These are phyloP conservation scores for Pichia nakasei DNA, from an alignment of 805 yeast species.

Conservation along the genomic window DNA sequence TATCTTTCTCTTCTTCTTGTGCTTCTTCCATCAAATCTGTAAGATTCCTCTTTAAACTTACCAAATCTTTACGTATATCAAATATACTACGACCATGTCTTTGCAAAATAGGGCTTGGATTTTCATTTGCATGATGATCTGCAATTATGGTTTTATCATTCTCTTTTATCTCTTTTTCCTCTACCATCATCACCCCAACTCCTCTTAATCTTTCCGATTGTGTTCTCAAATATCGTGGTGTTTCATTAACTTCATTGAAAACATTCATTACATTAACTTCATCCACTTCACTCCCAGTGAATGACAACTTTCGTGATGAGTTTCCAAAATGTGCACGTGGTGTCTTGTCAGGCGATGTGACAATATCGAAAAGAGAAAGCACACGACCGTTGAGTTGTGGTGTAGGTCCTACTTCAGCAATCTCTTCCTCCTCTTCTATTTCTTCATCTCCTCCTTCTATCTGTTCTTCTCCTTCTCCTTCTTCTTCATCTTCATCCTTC, in stretches of 20 bases:
- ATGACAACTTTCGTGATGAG: not conserved
- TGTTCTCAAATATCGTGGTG: slow-evolving; percentile 18
- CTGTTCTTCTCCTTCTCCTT: not conserved
- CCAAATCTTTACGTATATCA: slow-evolving; percentile 7
- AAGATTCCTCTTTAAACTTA: slow-evolving; percentile 5
- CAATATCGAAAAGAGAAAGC: slow-evolving; percentile 59
- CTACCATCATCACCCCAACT: not conserved
- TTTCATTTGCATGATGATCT: not conserved
- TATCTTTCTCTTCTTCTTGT: not conserved
- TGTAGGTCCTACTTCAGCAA: slow-evolving; percentile 65
- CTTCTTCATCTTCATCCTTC: not conserved
- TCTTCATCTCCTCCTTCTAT: not conserved
- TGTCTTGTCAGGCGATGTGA: slow-evolving; percentile 13
- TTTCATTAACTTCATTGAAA: slow-evolving; percentile 9
- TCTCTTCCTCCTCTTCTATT: not conserved
- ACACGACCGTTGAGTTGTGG: slow-evolving; percentile 80
- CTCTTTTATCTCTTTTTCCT: not conserved
- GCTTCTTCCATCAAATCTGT: slow-evolving; percentile 4
- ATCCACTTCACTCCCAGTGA: not conserved
- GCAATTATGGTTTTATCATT: not conserved
- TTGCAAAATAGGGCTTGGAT: slow-evolving; percentile 10
- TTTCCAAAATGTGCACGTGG: not conserved
- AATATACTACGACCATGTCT: slow-evolving; percentile 7
- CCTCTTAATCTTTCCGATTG: slow-evolving; percentile 3
- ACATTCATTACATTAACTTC: too few species aligned